Base-by-base conservation (phyloP, 106 monocot genomes). In the Dendrobium catenatum region DNA sequence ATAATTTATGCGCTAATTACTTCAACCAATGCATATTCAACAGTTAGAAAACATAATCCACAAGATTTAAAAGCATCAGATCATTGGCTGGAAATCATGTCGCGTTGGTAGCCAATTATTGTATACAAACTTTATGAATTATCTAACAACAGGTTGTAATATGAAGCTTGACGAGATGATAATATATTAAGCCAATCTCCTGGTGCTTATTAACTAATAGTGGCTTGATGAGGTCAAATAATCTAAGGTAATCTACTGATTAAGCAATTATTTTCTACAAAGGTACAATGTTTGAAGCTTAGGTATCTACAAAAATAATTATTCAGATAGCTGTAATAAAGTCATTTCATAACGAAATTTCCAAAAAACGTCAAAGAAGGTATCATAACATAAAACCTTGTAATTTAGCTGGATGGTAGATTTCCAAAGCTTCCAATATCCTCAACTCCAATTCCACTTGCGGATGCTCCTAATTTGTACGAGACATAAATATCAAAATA, bases 371-470 rank as follows among this genome's bases (percentile, higher is more conserved):
- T 19, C 4, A 48, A 46, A 26, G 17, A 74, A 48, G 27, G 78
- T 22, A 1, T 40, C 58, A 58, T 33, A 78, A 54, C 40, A 80
- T 27, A 49, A 27, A 4, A 93, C 95, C 95, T 91, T 93, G 87
- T 74, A 95, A 70, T 84, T 84, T 95, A 33, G 79, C 83, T 4
- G 93, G 93, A 70, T 88, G 89, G 66, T 93, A 93, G 40, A 86
- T 87, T 79, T 95, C 95, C 55, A 95, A 83, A 79, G 93, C 93
- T 87, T 95, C 89, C 78, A 95, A 67, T 24, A 93, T 74, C 80
- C 85, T 86, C 66, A 95, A 56, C 77, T 95, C 95, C 86, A 95
- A 59, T 11, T 93, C 95, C 26, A 91, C 95, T 84, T 95, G 93
- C 64, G 86, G 85, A 72, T 88, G 88, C 84, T 95, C 95, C 87